These are phyloP conservation scores for Hirschfeldia incana DNA, from an alignment of 345 rosid genomes.

Conservation along the genomic window DNA sequence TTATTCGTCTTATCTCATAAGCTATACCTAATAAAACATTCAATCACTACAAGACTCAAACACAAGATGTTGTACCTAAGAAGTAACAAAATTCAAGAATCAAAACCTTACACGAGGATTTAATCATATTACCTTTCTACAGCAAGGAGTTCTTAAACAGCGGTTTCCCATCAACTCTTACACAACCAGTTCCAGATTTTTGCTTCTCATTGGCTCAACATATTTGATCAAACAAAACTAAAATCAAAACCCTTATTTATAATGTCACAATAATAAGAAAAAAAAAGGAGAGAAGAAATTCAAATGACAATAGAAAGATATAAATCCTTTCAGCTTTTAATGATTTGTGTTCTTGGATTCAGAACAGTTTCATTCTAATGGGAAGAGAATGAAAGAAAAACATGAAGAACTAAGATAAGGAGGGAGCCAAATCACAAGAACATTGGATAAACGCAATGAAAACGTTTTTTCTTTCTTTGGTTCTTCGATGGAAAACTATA, in stretches of 20 bases:
- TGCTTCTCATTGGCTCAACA: conserved; percentile 18
- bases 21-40: no score
- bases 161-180: conserved; percentile 33
- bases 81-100: no score
- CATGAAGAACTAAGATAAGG: background rate
- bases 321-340: background rate
- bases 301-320: background rate
- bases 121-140: conserved; percentile 28
- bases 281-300: background rate
- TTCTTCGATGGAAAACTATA: background rate
- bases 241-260: conserved; percentile 19
- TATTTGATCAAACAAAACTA: background rate
- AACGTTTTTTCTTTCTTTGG: background rate
- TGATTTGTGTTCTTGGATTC: background rate
- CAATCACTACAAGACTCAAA: no score
- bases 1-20: no score
- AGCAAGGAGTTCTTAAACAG: conserved; percentile 24
- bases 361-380: background rate
- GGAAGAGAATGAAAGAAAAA: background rate
- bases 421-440: background rate
- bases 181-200: conserved; percentile 17
- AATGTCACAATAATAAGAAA: background rate
- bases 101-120: no score
- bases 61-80: no score
- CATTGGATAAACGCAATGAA: background rate